Conservation (phyloP, 2,329 filamentous ascomycete genomes). For the Neobulgaria alba region DNA sequence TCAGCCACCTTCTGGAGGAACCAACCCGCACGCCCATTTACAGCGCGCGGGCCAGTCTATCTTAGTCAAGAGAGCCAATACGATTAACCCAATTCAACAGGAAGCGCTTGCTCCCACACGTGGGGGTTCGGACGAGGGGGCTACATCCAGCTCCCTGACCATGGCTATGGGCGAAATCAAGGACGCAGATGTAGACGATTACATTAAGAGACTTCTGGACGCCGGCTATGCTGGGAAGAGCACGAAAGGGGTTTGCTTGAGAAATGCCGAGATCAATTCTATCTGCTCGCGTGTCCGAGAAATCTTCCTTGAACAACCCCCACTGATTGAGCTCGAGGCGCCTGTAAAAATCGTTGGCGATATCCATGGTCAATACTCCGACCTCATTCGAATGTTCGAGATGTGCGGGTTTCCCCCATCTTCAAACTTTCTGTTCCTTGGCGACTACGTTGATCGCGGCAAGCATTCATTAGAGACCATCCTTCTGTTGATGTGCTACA, state of each 20-base stretch:
- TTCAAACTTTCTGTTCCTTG: conserved; percentile 88
- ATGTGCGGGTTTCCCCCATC: conserved; percentile 95
- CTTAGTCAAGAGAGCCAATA: conserved; percentile 63
- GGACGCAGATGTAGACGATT: conserved; percentile 89
- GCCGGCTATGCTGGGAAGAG: conserved; percentile 94
- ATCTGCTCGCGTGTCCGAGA: conserved; percentile 87
- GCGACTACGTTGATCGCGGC: conserved; percentile 92
- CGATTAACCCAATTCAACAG: conserved; percentile 56
- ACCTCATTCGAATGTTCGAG: conserved; percentile 93
- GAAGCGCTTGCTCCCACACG: conserved; percentile 28
- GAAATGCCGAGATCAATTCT: conserved; percentile 93
- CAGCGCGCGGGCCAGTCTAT: conserved; percentile 82
- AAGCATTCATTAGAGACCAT: conserved; percentile 97
- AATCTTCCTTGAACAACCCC: conserved; percentile 83
- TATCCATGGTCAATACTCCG: conserved; percentile 93
- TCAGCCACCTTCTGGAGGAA: conserved; percentile 64
- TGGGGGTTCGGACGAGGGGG: conserved; percentile 38
- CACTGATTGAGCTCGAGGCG: conserved; percentile 81
- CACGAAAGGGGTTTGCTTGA: conserved; percentile 93
- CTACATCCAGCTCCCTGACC: conserved; percentile 37
- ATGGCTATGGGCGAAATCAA: conserved; percentile 89
- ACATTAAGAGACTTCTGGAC: conserved; percentile 89
- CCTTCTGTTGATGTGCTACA: conserved; percentile 85
- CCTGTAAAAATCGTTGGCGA: conserved; percentile 98
- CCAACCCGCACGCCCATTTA: conserved; percentile 46